Percentiles rank a stretch among this genome's conserved stretches.
Evolutionary conservation across 2,329 filamentous ascomycete species (phyloP).

Genomic region (Decorospora gaudefroyi): DNA sequence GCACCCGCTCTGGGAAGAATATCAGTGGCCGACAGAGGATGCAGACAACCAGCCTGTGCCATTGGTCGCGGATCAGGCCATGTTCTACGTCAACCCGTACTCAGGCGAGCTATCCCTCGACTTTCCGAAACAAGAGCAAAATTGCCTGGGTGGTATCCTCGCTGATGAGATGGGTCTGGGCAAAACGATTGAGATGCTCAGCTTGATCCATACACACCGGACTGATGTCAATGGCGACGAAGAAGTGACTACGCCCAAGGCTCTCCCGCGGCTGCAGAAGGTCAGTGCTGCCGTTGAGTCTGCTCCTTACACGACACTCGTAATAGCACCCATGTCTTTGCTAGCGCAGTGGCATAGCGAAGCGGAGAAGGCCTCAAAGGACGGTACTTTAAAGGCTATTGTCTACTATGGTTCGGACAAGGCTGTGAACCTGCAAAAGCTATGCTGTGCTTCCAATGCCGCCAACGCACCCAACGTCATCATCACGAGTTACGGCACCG

Average conservation of each 20-base stretch:
- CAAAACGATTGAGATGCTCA: slow-evolving; percentile 98
- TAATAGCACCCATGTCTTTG: slow-evolving; percentile 95
- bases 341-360: slow-evolving; percentile 98
- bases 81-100: slow-evolving; percentile 96
- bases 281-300: slow-evolving; percentile 62
- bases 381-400: slow-evolving; percentile 79
- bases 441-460: slow-evolving; percentile 77
- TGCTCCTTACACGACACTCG: slow-evolving; percentile 87
- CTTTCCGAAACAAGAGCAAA: slow-evolving; percentile 91
- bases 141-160: slow-evolving; percentile 88
- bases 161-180: slow-evolving; percentile 98
- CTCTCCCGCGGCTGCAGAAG: slow-evolving; percentile 65
- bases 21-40: slow-evolving; percentile 85
- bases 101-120: slow-evolving; percentile 90
- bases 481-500: slow-evolving; percentile 91
- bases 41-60: slow-evolving; percentile 79
- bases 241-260: slow-evolving; percentile 56
- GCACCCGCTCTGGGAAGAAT: slow-evolving; percentile 98
- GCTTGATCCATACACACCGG: slow-evolving; percentile 82
- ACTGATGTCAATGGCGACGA: slow-evolving; percentile 55
- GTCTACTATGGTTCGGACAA: slow-evolving; percentile 95
- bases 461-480: slow-evolving; percentile 82
- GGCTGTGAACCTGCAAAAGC: slow-evolving; percentile 71
- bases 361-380: slow-evolving; percentile 83
- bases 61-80: slow-evolving; percentile 64